These are phyloP conservation scores for Sindora glabra DNA, from an alignment of 306 rosid species.

Conservation along the genomic window DNA sequence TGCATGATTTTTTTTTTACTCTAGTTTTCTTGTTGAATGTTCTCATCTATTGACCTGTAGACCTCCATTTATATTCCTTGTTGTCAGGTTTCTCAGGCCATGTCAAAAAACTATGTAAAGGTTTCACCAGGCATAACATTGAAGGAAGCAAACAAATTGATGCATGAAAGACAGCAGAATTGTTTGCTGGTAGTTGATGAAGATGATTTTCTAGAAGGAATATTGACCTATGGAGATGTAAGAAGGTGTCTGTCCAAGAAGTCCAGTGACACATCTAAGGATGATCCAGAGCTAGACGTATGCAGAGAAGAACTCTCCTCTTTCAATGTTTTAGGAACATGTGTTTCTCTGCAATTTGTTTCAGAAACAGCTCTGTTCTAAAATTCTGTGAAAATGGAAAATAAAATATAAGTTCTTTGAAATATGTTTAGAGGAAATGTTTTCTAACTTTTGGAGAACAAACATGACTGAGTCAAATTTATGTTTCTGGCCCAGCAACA, in stretches of 20 bases:
- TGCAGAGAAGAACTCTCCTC: conserved; percentile 17
- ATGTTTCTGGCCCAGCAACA: background rate
- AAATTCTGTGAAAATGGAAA: background rate
- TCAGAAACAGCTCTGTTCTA: background rate
- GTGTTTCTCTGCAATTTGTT: conserved; percentile 4
- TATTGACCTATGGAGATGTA: conserved; percentile 78
- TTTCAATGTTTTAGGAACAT: conserved; percentile 9
- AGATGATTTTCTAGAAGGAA: conserved; percentile 80
- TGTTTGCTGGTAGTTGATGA: conserved; percentile 68
- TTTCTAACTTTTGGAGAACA: background rate
- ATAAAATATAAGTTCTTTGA: background rate
- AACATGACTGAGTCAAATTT: background rate
- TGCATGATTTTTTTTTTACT: background rate
- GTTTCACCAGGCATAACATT: conserved; percentile 39
- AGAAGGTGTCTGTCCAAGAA: conserved; percentile 54
- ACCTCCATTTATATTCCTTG: conserved; percentile 7
- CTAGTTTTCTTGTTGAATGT: background rate
- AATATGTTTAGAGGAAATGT: background rate
- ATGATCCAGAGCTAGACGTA: conserved; percentile 54
- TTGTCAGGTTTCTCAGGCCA: conserved; percentile 69
- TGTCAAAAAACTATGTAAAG: conserved; percentile 70
- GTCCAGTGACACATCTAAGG: conserved; percentile 35
- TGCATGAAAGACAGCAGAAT: conserved; percentile 64
- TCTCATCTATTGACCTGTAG: background rate
- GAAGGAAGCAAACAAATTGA: conserved; percentile 60